A percentile compares a stretch with the other conserved stretches of the same genome.
phyloP scores from a whole-genome alignment of 805 yeast species.

The Saccharomycopsis synnaedendra region DNA sequence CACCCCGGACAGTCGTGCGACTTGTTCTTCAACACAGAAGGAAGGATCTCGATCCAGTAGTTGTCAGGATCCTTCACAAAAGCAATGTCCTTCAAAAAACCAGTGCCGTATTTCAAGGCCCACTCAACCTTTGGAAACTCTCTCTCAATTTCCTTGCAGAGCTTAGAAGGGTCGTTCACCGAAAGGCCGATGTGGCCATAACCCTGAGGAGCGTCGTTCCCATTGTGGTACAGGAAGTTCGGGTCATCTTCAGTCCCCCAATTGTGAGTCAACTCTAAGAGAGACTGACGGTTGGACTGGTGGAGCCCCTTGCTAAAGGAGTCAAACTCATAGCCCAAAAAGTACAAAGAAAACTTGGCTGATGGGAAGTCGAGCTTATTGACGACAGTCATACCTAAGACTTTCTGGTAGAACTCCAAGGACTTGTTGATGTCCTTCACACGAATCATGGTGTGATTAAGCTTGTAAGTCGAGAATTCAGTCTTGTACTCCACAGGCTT shows the following conservation, averaged over 20 bases:
- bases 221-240: slow-evolving; percentile 70
- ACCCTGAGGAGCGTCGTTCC: slow-evolving; percentile 71
- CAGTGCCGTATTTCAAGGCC: slow-evolving; percentile 45
- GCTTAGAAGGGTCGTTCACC: slow-evolving; percentile 44
- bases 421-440: slow-evolving; percentile 75
- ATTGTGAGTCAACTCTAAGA: slow-evolving; percentile 87
- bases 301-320: slow-evolving; percentile 21
- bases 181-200: slow-evolving; percentile 80
- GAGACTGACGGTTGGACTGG: slow-evolving; percentile 44
- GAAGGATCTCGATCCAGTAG: slow-evolving; percentile 68
- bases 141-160: slow-evolving; percentile 37
- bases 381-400: slow-evolving; percentile 70
- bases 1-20: slow-evolving; percentile 12
- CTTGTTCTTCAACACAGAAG: slow-evolving; percentile 20
- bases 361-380: slow-evolving; percentile 42
- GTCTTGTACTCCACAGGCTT: slow-evolving; percentile 31
- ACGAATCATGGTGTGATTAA: slow-evolving; percentile 91
- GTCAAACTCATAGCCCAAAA: slow-evolving; percentile 53
- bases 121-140: slow-evolving; percentile 38
- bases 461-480: slow-evolving; percentile 31
- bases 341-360: slow-evolving; percentile 80
- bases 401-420: slow-evolving; percentile 65
- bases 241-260: slow-evolving; percentile 87
- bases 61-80: slow-evolving; percentile 85
- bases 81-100: slow-evolving; percentile 49